Percentiles rank a stretch among this genome's conserved stretches.
These are phyloP conservation scores for Ramalina peruviana DNA, from an alignment of 495 filamentous ascomycete genomes.

Conservation along the genomic window DNA sequence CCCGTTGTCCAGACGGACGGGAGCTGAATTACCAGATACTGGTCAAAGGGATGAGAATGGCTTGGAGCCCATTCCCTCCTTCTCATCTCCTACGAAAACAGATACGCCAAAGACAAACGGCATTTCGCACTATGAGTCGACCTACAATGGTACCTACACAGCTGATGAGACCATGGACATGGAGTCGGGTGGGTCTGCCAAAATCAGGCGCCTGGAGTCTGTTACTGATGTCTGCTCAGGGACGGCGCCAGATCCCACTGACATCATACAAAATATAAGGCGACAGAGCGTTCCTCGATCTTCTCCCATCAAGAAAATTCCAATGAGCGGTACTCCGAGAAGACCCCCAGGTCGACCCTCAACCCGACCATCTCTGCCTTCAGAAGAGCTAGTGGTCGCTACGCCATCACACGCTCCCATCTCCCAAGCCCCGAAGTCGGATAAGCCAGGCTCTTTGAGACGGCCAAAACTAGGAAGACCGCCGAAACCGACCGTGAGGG, in stretches of 20 bases:
- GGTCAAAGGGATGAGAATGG: slow-evolving; percentile 82
- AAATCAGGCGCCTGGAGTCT: not conserved
- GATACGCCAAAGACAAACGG: slow-evolving; percentile 27
- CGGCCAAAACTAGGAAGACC: not conserved
- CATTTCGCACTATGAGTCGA: slow-evolving; percentile 14
- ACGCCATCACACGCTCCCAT: slow-evolving; percentile 12
- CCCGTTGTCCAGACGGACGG: slow-evolving; percentile 49
- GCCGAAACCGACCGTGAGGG: slow-evolving; percentile 1
- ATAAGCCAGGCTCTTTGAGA: not conserved
- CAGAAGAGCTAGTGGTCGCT: slow-evolving; percentile 4
- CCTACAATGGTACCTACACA: slow-evolving; percentile 18
- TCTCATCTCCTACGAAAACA: slow-evolving; percentile 71
- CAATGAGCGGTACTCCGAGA: slow-evolving; percentile 28
- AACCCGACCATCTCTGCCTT: slow-evolving; percentile 11
- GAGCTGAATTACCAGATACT: slow-evolving; percentile 63
- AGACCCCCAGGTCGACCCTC: slow-evolving; percentile 11
- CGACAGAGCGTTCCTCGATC: slow-evolving; percentile 21
- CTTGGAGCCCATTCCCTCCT: slow-evolving; percentile 76
- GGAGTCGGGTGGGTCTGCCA: slow-evolving; percentile 21
- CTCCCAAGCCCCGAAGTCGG: slow-evolving; percentile 2
- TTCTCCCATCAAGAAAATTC: slow-evolving; percentile 33
- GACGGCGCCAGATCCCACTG: slow-evolving; percentile 31
- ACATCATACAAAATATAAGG: slow-evolving; percentile 17
- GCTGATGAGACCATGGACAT: slow-evolving; percentile 31
- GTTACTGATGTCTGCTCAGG: slow-evolving; percentile 18